These are phyloP conservation scores for cucumber (Cucumis sativus) DNA, from an alignment of 306 rosid species.

Conservation along the genomic window DNA sequence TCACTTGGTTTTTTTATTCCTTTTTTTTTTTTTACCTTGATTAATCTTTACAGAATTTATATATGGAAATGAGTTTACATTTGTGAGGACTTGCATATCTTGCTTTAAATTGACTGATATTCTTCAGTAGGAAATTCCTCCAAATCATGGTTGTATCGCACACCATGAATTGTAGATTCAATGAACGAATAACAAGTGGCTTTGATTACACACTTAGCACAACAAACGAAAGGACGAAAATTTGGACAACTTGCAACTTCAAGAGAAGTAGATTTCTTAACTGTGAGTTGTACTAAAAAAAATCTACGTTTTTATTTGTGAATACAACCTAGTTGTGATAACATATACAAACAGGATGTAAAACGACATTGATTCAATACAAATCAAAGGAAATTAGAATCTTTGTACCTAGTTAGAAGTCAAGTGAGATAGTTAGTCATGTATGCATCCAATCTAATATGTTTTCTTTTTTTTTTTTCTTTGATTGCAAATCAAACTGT, in stretches of 20 bases:
- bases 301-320: neutral
- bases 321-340: neutral
- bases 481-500: neutral
- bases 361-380: neutral
- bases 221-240: neutral
- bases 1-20: conserved; percentile 4
- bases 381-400: neutral
- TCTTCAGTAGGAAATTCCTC: neutral
- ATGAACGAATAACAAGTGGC: neutral
- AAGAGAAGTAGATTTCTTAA: neutral
- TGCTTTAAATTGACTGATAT: neutral
- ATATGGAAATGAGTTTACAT: neutral
- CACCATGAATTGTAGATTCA: neutral
- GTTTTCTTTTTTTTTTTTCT: neutral
- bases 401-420: neutral
- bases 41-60: neutral
- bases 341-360: neutral
- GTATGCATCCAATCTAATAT: neutral
- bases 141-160: neutral
- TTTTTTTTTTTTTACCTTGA: neutral
- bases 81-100: neutral
- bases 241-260: neutral
- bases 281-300: neutral
- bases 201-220: neutral
- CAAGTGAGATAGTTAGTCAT: neutral